Conservation (phyloP, 176 grass and related monocot species). For the Oryza rufipogon region DNA sequence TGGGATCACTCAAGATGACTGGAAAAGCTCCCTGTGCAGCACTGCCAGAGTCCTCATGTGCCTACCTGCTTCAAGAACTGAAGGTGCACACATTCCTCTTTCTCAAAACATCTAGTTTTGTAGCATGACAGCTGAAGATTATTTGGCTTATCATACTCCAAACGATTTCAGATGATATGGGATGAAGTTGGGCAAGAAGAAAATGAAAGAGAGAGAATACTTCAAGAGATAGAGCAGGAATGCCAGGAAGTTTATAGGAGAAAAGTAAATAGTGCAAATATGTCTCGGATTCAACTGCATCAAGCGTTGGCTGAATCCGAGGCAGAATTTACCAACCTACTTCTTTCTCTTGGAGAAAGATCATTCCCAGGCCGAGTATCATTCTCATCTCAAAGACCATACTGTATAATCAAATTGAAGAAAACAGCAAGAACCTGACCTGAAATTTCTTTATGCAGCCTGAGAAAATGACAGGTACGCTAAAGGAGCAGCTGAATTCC, state of each 20-base stretch:
- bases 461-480: conserved; percentile 77
- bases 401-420: conserved; percentile 8
- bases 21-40: conserved; percentile 42
- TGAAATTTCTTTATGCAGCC: conserved; percentile 62
- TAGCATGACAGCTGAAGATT: background rate
- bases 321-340: conserved; percentile 90
- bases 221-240: conserved; percentile 77
- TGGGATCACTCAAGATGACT: conserved; percentile 74
- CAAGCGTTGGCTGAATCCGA: conserved; percentile 95
- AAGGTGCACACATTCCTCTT: conserved; percentile 56
- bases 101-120: conserved; percentile 11
- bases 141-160: conserved; percentile 12
- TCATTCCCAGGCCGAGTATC: conserved; percentile 79
- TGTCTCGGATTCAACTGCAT: conserved; percentile 79
- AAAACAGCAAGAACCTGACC: conserved; percentile 40
- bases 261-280: conserved; percentile 90
- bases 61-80: conserved; percentile 92
- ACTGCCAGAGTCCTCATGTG: conserved; percentile 74
- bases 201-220: conserved; percentile 74
- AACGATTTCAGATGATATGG: conserved; percentile 81
- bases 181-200: conserved; percentile 86
- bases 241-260: conserved; percentile 86
- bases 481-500: conserved; percentile 93
- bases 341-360: conserved; percentile 96
- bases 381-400: conserved; percentile 13